Evolutionary conservation across 371 early-diverging fungal genomes (phyloP), one percentile per base, ranked within the genome.

Genomic region (Mortierella sp.): DNA sequence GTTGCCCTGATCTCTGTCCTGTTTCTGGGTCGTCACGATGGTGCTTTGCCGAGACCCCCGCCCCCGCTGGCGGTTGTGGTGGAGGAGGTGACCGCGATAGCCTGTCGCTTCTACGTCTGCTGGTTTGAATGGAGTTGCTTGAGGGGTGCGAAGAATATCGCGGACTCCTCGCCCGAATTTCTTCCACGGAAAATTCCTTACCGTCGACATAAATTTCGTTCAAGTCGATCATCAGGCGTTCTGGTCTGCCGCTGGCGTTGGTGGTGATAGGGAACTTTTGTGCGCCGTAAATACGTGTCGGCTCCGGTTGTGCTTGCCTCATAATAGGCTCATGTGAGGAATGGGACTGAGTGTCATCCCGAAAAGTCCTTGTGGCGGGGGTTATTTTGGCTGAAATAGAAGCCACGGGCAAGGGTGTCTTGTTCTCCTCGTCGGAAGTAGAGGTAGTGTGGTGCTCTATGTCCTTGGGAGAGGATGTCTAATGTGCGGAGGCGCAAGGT

Each of bases 151-250:
- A 68, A 10, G 38, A 21, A 31, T 80, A 80, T 9, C 57, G 57
- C 28, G 50, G 31, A 28, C 38, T 65, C 16, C 72, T 77, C 24
- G 84, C 75, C 28, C 75, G 50, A 21, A 84, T 77, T 55, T 84
- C 84, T n/a, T 84, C 84, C 7, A 80, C 26, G 16, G 74, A 75
- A 13, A 77, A 78, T 42, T 84, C 83, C 6, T 76, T 54, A 10
- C 54, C 76, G 47, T 57, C 70, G 13, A 52, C 45, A 57, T 84
- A 84, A 10, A 80, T 72, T 11, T 72, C 77, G 11, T 54, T 45
- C 38, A 78, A 52, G 52, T 84, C 81, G 28, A 75, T 26, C 84
- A 78, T 80, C n/a, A 80, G 60, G 8, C 80, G 57, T 47, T 80
- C 80, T 0, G 31, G 48, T 14, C 44, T 75, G 16, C 79, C 78